Percentiles rank a stretch among this genome's conserved stretches.
Evolutionary conservation across 176 grass and related monocot genomes (phyloP).

Genomic region (Poa pratensis): DNA sequence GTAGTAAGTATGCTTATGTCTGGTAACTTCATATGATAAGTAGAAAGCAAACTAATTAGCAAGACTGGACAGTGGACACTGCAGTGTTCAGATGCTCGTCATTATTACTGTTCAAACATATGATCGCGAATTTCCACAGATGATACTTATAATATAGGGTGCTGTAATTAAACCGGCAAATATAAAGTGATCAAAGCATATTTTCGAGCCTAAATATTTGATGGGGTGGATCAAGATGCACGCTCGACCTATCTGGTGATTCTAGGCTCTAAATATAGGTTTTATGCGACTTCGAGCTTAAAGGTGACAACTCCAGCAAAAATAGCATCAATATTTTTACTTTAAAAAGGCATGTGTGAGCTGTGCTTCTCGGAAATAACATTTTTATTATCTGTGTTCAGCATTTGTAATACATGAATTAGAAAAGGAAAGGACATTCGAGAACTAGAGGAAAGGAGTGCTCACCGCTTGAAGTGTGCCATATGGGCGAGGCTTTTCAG

Average conservation of each 20-base stretch:
- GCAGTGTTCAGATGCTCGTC: not conserved
- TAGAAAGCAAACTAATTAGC: slow-evolving; percentile 39
- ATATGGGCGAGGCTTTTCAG: slow-evolving; percentile 69
- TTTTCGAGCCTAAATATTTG: slow-evolving; percentile 10
- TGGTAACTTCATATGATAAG: slow-evolving; percentile 38
- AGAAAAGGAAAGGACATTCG: not conserved
- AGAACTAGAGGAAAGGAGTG: slow-evolving; percentile 34
- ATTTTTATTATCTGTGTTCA: slow-evolving; percentile 24
- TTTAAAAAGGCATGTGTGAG: not conserved
- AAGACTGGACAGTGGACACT: not conserved
- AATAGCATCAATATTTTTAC: not conserved
- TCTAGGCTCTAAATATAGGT: not conserved
- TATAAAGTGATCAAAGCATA: slow-evolving; percentile 6
- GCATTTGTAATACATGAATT: slow-evolving; percentile 7
- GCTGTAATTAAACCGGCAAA: slow-evolving; percentile 16
- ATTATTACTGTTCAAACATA: slow-evolving; percentile 5
- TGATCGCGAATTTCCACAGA: not conserved
- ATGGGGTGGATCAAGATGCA: not conserved
- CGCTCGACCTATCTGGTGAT: slow-evolving; percentile 4
- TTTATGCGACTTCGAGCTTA: slow-evolving; percentile 11
- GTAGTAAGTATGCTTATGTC: slow-evolving; percentile 26
- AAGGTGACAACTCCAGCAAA: not conserved
- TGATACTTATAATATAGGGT: slow-evolving; percentile 13
- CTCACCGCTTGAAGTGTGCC: slow-evolving; percentile 88
- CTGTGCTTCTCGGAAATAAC: not conserved